phyloP scores from a whole-genome alignment of 2,329 filamentous ascomycete species.

The Calonectria montana region DNA sequence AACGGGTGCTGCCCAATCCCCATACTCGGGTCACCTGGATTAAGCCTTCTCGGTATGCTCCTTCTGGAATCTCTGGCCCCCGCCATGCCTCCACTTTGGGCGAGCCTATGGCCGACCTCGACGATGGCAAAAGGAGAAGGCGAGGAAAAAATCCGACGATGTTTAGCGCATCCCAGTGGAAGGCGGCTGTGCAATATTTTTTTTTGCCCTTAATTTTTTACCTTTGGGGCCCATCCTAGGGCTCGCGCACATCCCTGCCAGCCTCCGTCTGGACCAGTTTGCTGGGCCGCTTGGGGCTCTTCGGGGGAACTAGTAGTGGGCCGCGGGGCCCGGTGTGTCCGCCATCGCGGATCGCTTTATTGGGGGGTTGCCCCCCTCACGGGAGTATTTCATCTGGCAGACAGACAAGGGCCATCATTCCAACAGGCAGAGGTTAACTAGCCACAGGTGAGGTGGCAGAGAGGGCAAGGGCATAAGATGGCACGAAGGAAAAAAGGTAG shows the following conservation, averaged over 20 bases:
- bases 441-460: background rate
- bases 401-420: conserved; percentile 32
- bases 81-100: conserved; percentile 26
- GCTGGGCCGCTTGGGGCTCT: conserved; percentile 28
- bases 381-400: conserved; percentile 16
- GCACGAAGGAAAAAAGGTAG: background rate
- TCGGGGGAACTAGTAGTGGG: conserved; percentile 37
- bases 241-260: conserved; percentile 21
- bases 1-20: background rate
- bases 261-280: conserved; percentile 33
- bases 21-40: conserved; percentile 4
- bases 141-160: conserved; percentile 29
- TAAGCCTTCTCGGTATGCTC: conserved; percentile 23
- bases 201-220: background rate
- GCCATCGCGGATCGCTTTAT: conserved; percentile 43
- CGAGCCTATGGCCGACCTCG: conserved; percentile 1
- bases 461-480: background rate
- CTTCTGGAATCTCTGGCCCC: conserved; percentile 38
- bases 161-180: conserved; percentile 16
- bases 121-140: background rate
- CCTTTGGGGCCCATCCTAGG: conserved; percentile 3
- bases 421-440: conserved; percentile 18
- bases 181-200: conserved; percentile 23
- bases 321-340: conserved; percentile 33
- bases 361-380: conserved; percentile 31